These are phyloP conservation scores for Elongisporangium senticosum DNA, from an alignment of 352 stramenopile genomes.

Conservation along the genomic window DNA sequence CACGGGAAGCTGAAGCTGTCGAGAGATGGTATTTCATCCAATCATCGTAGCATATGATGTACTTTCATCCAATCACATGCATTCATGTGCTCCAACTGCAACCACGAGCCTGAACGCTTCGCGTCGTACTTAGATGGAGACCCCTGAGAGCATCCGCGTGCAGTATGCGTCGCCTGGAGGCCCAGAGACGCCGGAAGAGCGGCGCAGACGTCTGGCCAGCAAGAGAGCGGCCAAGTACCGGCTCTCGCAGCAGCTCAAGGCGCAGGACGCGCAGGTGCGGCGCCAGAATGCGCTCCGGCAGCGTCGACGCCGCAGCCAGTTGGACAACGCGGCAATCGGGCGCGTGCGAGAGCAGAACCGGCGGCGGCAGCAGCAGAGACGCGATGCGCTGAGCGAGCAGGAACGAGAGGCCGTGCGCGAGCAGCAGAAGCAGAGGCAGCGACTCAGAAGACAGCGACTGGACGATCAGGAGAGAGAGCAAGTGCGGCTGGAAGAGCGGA, in stretches of 20 bases:
- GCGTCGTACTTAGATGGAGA: conserved; percentile 22
- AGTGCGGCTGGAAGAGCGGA: conserved; percentile 39
- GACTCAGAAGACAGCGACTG: conserved; percentile 32
- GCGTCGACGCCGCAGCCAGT: conserved; percentile 31
- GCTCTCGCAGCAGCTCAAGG: conserved; percentile 23
- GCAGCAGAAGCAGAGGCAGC: conserved; percentile 39
- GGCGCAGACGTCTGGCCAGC: conserved; percentile 46
- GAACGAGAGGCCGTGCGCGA: conserved; percentile 28
- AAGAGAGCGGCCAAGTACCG: conserved; percentile 68
- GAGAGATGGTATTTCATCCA: neutral
- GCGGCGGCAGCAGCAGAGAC: conserved; percentile 41
- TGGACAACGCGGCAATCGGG: conserved; percentile 30
- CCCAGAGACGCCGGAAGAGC: conserved; percentile 40
- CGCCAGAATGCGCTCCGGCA: conserved; percentile 38
- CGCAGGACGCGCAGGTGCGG: conserved; percentile 15
- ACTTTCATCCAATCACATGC: neutral
- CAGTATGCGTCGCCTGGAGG: conserved; percentile 37
- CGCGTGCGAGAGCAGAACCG: conserved; percentile 60
- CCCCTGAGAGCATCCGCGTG: conserved; percentile 40
- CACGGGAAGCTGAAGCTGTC: neutral
- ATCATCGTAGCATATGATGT: no score
- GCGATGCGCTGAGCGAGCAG: conserved; percentile 34
- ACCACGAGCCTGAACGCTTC: neutral
- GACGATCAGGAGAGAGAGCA: conserved; percentile 30
- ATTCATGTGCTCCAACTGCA: neutral